phyloP scores from a whole-genome alignment of 2,329 filamentous ascomycete genomes.

The Cercospora sojina region DNA sequence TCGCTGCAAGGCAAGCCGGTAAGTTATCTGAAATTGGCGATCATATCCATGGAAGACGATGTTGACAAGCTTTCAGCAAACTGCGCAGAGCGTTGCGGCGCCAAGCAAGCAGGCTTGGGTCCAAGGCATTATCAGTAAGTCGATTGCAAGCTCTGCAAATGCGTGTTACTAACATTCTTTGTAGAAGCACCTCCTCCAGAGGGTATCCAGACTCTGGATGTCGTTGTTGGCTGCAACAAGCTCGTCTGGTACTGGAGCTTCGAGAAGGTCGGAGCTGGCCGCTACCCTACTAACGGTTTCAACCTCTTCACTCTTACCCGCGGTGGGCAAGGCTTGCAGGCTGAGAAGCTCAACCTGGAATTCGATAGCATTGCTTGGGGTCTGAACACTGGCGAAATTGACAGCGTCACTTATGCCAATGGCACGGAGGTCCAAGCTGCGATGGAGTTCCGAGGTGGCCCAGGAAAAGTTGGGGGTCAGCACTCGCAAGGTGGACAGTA shows the following conservation, averaged over 20 bases:
- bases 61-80: not conserved
- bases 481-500: not conserved
- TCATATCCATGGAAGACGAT: not conserved
- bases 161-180: not conserved
- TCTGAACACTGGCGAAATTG: slow-evolving; percentile 3
- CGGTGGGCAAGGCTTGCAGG: not conserved
- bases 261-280: slow-evolving; percentile 12
- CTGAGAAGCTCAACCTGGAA: slow-evolving; percentile 10
- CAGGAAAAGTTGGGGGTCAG: not conserved
- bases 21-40: not conserved
- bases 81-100: slow-evolving; percentile 1
- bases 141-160: not conserved
- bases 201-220: slow-evolving; percentile 14
- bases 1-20: slow-evolving; percentile 16
- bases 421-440: not conserved
- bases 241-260: slow-evolving; percentile 25
- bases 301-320: slow-evolving; percentile 18
- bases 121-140: slow-evolving; percentile 10
- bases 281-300: slow-evolving; percentile 22
- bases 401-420: slow-evolving; percentile 1
- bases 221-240: slow-evolving; percentile 20
- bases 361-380: slow-evolving; percentile 19
- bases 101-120: slow-evolving; percentile 18
- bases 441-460: not conserved
- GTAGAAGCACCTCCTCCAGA: slow-evolving; percentile 10